These are phyloP conservation scores for Botrytis tulipae DNA, from an alignment of 2,329 filamentous ascomycete genomes.

Conservation along the genomic window DNA sequence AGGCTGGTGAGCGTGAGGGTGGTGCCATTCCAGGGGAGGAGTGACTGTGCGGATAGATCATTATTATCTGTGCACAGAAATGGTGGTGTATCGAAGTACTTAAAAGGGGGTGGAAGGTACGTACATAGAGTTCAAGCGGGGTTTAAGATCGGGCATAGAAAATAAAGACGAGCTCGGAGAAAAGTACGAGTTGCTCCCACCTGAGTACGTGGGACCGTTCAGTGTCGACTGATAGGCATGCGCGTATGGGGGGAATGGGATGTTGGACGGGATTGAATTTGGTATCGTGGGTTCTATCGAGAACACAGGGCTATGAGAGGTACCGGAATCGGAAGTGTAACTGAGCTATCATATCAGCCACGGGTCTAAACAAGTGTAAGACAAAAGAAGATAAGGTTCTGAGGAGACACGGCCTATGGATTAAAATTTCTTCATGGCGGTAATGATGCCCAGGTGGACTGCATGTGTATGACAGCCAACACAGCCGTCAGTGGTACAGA, in stretches of 20 bases:
- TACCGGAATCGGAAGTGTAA: conserved; percentile 37
- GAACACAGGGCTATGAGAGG: conserved; percentile 39
- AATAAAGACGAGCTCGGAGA: conserved; percentile 34
- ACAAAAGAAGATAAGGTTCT: conserved; percentile 35
- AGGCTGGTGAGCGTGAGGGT: conserved; percentile 36
- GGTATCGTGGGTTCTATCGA: conserved; percentile 37
- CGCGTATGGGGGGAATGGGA: conserved; percentile 36
- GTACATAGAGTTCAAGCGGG: conserved; percentile 37
- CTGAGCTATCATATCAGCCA: conserved; percentile 39
- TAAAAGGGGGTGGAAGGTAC: conserved; percentile 27
- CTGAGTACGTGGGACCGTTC: conserved; percentile 37
- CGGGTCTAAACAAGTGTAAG: conserved; percentile 31
- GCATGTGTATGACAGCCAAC: conserved; percentile 36
- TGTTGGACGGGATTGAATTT: conserved; percentile 34
- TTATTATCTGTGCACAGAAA: conserved; percentile 33
- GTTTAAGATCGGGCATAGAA: conserved; percentile 40
- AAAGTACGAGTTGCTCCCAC: conserved; percentile 35
- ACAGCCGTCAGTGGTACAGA: conserved; percentile 32
- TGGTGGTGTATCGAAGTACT: conserved; percentile 26
- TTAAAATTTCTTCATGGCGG: conserved; percentile 23
- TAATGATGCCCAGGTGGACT: conserved; percentile 34
- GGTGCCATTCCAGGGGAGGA: conserved; percentile 37
- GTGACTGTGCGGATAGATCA: conserved; percentile 34
- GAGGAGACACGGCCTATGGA: conserved; percentile 22
- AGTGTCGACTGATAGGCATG: conserved; percentile 36